Evolutionary conservation across 2,329 filamentous ascomycete genomes (phyloP).

Genomic region (Monilinia vaccinii-corymbosi): DNA sequence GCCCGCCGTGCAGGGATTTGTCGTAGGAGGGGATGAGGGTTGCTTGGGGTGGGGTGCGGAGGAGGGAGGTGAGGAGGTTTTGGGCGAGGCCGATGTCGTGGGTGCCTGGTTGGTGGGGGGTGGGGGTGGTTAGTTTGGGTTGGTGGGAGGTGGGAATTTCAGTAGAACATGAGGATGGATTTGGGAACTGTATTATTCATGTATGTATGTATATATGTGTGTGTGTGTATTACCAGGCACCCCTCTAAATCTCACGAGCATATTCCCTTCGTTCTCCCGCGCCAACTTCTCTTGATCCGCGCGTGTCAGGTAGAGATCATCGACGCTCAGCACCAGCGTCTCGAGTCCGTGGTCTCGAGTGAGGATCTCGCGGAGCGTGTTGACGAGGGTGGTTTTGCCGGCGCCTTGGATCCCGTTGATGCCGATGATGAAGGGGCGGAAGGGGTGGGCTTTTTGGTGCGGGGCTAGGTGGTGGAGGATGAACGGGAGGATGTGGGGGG

Average conservation of each 20-base stretch:
- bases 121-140: conserved; percentile 17
- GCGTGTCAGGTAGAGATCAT: conserved; percentile 62
- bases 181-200: not conserved
- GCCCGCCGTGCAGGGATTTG: conserved; percentile 53
- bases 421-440: conserved; percentile 68
- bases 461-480: conserved; percentile 51
- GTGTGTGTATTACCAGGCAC: conserved; percentile 55
- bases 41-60: conserved; percentile 29
- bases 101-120: conserved; percentile 42
- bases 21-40: conserved; percentile 56
- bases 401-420: conserved; percentile 88
- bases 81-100: conserved; percentile 53
- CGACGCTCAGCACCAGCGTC: conserved; percentile 52
- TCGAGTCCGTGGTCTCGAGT: conserved; percentile 41
- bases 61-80: conserved; percentile 44
- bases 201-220: too few species aligned
- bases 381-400: conserved; percentile 83
- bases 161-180: not conserved
- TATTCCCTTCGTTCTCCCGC: conserved; percentile 44
- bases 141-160: not conserved
- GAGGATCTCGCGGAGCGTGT: conserved; percentile 49
- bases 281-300: conserved; percentile 45
- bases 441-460: conserved; percentile 35
- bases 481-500: conserved; percentile 68
- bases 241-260: conserved; percentile 55